These are phyloP conservation scores for Acacia pycnantha DNA, from an alignment of 331 rosid species.

Conservation along the genomic window DNA sequence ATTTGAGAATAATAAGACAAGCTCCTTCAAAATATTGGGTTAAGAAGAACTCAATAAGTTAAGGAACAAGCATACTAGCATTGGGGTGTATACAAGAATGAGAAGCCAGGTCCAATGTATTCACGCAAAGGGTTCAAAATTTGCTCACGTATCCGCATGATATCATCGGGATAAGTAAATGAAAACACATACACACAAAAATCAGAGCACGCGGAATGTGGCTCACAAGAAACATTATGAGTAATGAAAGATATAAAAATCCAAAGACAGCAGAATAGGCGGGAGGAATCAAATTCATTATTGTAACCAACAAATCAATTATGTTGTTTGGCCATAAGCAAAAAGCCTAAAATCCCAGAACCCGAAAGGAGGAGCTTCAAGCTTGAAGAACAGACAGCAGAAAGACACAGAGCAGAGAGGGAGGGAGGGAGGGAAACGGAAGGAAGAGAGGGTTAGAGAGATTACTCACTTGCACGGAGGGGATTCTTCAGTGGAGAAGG, in stretches of 20 bases:
- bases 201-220: not conserved
- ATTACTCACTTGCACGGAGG: not conserved
- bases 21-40: not conserved
- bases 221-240: not conserved
- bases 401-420: not conserved
- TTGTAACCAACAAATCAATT: not conserved
- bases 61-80: not conserved
- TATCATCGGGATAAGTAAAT: not conserved
- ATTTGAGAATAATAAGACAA: not conserved
- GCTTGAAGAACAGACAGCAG: not conserved
- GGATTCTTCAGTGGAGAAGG: not conserved
- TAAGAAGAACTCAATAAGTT: not conserved
- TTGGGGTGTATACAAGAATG: not conserved
- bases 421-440: not conserved
- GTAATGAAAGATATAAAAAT: not conserved
- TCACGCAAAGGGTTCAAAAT: not conserved
- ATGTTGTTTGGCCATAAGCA: not conserved
- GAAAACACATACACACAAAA: not conserved
- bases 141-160: not conserved
- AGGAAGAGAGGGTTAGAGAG: not conserved
- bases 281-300: not conserved
- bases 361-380: not conserved
- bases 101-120: not conserved
- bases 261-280: not conserved
- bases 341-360: not conserved